Evolutionary conservation across 192 early-diverging fungal genomes (phyloP), one percentile per base, ranked within the genome.

Genomic region (Backusella luteola): DNA sequence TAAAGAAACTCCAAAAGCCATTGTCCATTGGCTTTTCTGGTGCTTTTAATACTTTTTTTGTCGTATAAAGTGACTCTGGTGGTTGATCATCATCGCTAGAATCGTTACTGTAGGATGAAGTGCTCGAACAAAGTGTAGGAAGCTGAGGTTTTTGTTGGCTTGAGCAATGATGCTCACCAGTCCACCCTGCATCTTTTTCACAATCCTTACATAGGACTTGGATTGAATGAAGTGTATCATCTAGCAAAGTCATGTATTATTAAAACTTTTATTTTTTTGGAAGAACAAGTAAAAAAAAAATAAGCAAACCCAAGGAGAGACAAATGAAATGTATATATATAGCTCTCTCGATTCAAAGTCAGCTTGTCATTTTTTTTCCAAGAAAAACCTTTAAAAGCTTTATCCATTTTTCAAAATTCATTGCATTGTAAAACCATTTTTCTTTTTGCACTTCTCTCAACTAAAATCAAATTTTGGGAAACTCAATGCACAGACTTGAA

Each of bases 171-270:
- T 63, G 56, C 12, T 63, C 21, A 29, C 56, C 56, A 29, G 56
- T 63, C 11, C 52, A 53, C 15, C 89, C 89, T 34, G 89, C 86
- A 36, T 90, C 88, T 56, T 87, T 79, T 8, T 80, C 82, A 83
- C 89, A 90, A 73, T 90, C 89, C 39, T 84, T 87, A 74, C 89
- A 90, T 46, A 89, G 80, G 14, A 90, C 79, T 29, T 63, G 21
- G 9, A 63, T 63, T 12, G 56, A 63, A 14, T 63, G 56, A 12
- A 63, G 56, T 4, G 23, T 29, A 63, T 63, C 29, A 29, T 63
- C 56, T 26, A 63, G 14, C 4, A 63, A 14, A 29, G 21, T 26
- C 56, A 63, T 63, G 8, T 17, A 49, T n/a, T 49, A 6, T 6
- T 63, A 63, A 63, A 14, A 11, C 2, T 29, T 63, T 12, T 26